Evolutionary conservation across 2,329 filamentous ascomycete species (phyloP).

Genomic region (Epicoccum nigrum): DNA sequence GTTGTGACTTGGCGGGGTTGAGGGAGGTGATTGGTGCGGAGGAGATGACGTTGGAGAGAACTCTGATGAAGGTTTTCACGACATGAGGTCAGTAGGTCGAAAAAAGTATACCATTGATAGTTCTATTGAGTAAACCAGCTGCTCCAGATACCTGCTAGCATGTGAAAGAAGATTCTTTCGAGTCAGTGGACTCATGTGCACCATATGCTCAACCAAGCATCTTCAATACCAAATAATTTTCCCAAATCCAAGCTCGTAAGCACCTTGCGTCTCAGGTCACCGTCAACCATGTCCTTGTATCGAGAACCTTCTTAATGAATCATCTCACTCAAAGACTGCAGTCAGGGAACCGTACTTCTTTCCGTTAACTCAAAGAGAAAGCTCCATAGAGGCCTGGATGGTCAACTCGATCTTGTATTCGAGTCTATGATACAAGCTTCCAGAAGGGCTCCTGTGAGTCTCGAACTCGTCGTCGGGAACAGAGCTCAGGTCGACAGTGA

Average conservation of each 20-base stretch:
- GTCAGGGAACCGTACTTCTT: slow-evolving; percentile 22
- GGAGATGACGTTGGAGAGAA: slow-evolving; percentile 15
- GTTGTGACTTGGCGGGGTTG: slow-evolving; percentile 7
- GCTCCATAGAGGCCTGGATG: slow-evolving; percentile 28
- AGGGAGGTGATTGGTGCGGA: slow-evolving; percentile 8
- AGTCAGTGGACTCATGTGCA: no score
- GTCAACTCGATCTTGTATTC: slow-evolving; percentile 15
- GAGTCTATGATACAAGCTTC: background rate
- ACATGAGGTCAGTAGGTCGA: background rate
- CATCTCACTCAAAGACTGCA: background rate
- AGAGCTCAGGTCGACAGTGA: slow-evolving; percentile 11
- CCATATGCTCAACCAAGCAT: no score
- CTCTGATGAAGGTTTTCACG: slow-evolving; percentile 8
- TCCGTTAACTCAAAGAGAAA: slow-evolving; percentile 19
- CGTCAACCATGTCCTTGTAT: no score
- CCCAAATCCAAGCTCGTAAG: no score
- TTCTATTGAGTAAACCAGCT: no score
- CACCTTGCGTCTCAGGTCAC: no score
- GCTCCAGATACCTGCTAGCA: no score
- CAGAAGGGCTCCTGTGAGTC: background rate
- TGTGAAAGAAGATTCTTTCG: no score
- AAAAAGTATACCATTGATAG: no score
- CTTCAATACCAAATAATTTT: no score
- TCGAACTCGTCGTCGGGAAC: slow-evolving; percentile 14
- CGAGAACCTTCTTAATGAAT: no score